Evolutionary conservation across 306 rosid genomes (phyloP).

Genomic region (Cucurbita pepo): DNA sequence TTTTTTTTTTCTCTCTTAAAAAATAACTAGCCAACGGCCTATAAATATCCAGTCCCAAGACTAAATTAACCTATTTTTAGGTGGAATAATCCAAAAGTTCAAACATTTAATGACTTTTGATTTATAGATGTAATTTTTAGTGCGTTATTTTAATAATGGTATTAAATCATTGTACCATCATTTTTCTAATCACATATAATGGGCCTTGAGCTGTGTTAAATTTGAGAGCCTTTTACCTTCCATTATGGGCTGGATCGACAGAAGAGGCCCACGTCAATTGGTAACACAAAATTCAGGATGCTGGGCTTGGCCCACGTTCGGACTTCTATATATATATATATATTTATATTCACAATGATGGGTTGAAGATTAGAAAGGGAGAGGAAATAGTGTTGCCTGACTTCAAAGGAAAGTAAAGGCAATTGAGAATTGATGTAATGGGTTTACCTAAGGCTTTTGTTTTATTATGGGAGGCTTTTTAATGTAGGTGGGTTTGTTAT

Average conservation of each 20-base stretch:
- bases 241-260: neutral
- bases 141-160: too few relatives aligned
- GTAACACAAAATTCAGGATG: neutral
- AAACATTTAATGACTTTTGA: too few relatives aligned
- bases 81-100: too few relatives aligned
- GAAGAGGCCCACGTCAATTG: neutral
- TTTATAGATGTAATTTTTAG: too few relatives aligned
- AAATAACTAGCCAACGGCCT: neutral
- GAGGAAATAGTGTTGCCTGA: neutral
- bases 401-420: neutral
- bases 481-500: neutral
- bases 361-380: neutral
- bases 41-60: neutral
- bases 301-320: neutral
- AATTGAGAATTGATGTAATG: neutral
- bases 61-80: too few relatives aligned
- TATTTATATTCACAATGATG: too few relatives aligned
- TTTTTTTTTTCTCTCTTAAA: neutral
- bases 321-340: too few relatives aligned
- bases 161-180: too few relatives aligned
- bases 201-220: neutral
- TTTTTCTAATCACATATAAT: neutral
- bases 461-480: neutral
- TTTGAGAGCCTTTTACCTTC: neutral
- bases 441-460: slow-evolving; percentile 1